Base-by-base conservation (phyloP, 306 rosid species). In the Psophocarpus tetragonolobus region DNA sequence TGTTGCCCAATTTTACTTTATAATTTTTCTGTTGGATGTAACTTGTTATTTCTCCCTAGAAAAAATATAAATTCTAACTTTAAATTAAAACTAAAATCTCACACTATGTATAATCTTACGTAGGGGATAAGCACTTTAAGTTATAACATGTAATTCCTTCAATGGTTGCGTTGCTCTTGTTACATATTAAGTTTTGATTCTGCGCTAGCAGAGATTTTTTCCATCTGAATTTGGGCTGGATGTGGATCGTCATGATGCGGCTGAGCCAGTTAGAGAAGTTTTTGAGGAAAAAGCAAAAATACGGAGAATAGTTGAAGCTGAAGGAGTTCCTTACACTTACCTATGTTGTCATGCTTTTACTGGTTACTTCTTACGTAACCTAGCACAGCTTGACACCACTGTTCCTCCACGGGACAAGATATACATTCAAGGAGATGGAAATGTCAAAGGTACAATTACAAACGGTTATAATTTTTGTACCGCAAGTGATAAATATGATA, bases 181-280 rank as follows among this genome's bases (percentile, higher is more conserved):
- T 11, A 41, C 11, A 12, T 41, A 41, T 13, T 44, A 44, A 12
- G 50, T 2, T 4, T 0, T 4, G 5, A 29, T 32, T 56, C 2
- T 66, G 2, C 47, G 10, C n/a, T 0, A 21, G 38, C 45, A 87
- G 85, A 87, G 84, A 42, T 80, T 82, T 36, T 53, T 84, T 29
- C 87, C 91, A 5, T 85, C 88, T 6, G 91, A 85, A 38, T 87
- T 85, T 76, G 87, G 91, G 64, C 9, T 64, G 1, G 88, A 84
- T 20, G 85, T 81, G 69, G 90, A 84, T 21, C 83, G 79, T 61
- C 79, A 78, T 10, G 60, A 73, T 11, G 80, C 86, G 2, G 61
- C 71, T 4, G 77, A 79, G 0, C 88, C 83, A 27, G 68, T 75
- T 4, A 82, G 70, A 45, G 36, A 53, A 24, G 82, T 65, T 20